phyloP scores from a whole-genome alignment of 2,329 filamentous ascomycete species.

The Aureobasidium sp. region DNA sequence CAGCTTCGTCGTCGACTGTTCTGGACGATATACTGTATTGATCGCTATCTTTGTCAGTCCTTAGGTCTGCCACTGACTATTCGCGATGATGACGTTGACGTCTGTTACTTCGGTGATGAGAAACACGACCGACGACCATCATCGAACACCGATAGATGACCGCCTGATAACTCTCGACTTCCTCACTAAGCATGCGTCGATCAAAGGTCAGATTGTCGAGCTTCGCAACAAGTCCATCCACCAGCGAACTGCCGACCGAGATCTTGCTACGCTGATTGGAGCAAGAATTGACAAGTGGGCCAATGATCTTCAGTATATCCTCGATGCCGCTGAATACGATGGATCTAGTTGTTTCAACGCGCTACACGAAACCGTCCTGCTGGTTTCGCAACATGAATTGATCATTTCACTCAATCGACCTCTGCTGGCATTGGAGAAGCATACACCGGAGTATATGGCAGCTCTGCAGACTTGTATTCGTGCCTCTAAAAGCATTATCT shows the following conservation, averaged over 20 bases:
- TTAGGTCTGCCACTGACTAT: constrained; percentile 48
- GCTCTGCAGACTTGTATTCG: constrained; percentile 45
- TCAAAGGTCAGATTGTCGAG: constrained; percentile 44
- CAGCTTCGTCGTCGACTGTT: constrained; percentile 45
- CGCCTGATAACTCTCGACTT: constrained; percentile 17
- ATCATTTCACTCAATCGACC: constrained; percentile 45
- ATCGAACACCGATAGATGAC: not conserved
- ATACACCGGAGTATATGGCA: constrained; percentile 36
- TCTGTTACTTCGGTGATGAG: constrained; percentile 46
- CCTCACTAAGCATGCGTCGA: constrained; percentile 39
- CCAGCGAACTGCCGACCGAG: constrained; percentile 28
- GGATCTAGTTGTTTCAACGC: constrained; percentile 22
- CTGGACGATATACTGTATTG: constrained; percentile 49
- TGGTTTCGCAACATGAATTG: constrained; percentile 41
- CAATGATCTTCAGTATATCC: constrained; percentile 41
- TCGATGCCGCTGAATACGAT: not conserved
- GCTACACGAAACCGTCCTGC: constrained; percentile 35
- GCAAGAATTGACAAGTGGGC: constrained; percentile 44
- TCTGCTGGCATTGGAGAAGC: constrained; percentile 37
- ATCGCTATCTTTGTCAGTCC: constrained; percentile 48
- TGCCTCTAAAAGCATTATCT: constrained; percentile 40
- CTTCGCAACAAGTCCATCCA: constrained; percentile 44
- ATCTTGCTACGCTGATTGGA: constrained; percentile 38
- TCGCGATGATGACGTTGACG: constrained; percentile 49
- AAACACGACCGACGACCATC: constrained; percentile 26